phyloP scores from a whole-genome alignment of 768 basidiomycete species.

The Guyanaporus albipodus region DNA sequence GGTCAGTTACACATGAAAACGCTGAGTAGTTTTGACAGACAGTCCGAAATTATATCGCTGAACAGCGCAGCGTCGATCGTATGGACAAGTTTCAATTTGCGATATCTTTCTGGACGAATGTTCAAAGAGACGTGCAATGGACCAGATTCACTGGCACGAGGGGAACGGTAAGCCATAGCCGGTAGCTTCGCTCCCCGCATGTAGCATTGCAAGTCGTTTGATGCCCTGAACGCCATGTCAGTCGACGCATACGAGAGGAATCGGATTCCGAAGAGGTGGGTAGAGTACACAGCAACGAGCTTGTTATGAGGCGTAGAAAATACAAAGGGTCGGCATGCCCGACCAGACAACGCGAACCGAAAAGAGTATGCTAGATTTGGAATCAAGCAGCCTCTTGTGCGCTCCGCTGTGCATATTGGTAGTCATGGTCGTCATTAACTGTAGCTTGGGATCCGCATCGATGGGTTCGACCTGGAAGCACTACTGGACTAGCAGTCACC shows the following conservation, averaged over 20 bases:
- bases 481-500: no score
- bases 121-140: conserved; percentile 22
- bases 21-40: conserved; percentile 28
- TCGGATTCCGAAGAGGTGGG: neutral
- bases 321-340: no score
- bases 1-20: conserved; percentile 3
- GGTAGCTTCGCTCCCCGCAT: conserved; percentile 47
- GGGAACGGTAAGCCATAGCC: conserved; percentile 32
- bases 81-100: conserved; percentile 50
- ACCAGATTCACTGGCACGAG: conserved; percentile 33
- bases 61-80: conserved; percentile 31
- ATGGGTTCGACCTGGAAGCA: no score
- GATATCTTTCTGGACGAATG: conserved; percentile 45
- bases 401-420: no score
- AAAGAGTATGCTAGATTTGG: no score
- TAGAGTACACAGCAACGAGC: neutral
- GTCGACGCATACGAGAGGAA: neutral
- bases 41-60: conserved; percentile 32
- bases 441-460: no score
- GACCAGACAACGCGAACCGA: conserved; percentile 13
- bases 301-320: no score
- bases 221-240: conserved; percentile 32
- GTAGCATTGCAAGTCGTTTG: conserved; percentile 44
- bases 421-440: no score
- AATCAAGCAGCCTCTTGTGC: no score